phyloP scores from a whole-genome alignment of 2,329 filamentous ascomycete species.

The Rhynchosporium graminicola region DNA sequence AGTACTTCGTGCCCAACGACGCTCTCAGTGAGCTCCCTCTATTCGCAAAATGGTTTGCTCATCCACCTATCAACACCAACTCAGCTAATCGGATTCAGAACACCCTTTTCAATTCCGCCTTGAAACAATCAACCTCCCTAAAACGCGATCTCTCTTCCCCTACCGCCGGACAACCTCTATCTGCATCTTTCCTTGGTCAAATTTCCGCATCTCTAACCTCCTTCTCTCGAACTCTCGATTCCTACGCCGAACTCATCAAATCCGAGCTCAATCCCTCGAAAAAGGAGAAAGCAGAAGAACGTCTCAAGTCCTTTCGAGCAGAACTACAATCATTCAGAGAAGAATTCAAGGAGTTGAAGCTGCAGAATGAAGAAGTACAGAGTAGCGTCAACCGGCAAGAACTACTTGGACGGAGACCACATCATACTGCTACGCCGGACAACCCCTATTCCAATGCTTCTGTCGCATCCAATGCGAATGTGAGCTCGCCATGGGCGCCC shows the following conservation, averaged over 20 bases:
- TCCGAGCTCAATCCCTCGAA: constrained; percentile 90
- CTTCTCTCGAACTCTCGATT: constrained; percentile 87
- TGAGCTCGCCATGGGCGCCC: constrained; percentile 38
- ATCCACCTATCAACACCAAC: not conserved
- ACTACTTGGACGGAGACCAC: constrained; percentile 81
- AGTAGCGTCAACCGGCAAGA: constrained; percentile 71
- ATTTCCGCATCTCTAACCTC: constrained; percentile 76
- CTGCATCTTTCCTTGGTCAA: constrained; percentile 68
- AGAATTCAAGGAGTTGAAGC: constrained; percentile 76
- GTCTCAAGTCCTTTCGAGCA: constrained; percentile 79
- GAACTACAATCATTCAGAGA: constrained; percentile 80
- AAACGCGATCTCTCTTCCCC: constrained; percentile 75
- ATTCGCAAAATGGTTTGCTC: constrained; percentile 26
- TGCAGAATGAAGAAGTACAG: constrained; percentile 72
- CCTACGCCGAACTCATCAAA: constrained; percentile 82
- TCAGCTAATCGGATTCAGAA: constrained; percentile 55
- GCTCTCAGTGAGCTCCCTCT: constrained; percentile 7
- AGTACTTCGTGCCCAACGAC: not conserved
- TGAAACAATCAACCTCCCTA: constrained; percentile 81
- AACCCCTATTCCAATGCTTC: constrained; percentile 79
- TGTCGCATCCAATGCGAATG: constrained; percentile 28
- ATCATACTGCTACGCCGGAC: constrained; percentile 79
- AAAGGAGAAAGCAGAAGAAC: constrained; percentile 84
- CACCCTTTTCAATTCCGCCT: constrained; percentile 79
- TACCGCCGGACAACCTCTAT: constrained; percentile 56